Conservation (phyloP, 768 basidiomycete genomes). For the Daedalea quercina region DNA sequence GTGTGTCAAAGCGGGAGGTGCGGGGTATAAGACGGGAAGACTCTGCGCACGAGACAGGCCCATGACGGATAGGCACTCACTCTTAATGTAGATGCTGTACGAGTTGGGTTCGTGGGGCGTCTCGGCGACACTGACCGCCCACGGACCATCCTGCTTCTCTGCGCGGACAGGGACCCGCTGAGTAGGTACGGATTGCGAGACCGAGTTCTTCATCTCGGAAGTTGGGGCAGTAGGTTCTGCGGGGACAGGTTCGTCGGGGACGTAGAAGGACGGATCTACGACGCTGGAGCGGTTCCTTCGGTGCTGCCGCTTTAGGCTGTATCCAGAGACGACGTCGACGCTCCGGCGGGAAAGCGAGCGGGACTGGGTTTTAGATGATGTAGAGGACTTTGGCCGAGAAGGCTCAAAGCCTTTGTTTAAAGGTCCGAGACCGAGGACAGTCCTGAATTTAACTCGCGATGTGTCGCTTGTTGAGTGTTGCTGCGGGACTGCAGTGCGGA, state of each 20-base stretch:
- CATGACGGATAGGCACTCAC: slow-evolving; percentile 40
- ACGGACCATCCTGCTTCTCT: slow-evolving; percentile 74
- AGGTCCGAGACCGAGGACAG: slow-evolving; percentile 39
- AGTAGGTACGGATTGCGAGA: slow-evolving; percentile 21
- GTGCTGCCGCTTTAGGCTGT: slow-evolving; percentile 28
- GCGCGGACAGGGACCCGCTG: slow-evolving; percentile 47
- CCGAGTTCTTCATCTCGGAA: slow-evolving; percentile 18
- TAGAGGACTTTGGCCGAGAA: slow-evolving; percentile 21
- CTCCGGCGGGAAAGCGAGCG: slow-evolving; percentile 32
- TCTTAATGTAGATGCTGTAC: slow-evolving; percentile 87
- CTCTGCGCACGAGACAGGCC: neutral
- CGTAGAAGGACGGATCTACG: slow-evolving; percentile 38
- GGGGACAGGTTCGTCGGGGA: slow-evolving; percentile 18
- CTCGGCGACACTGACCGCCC: slow-evolving; percentile 87
- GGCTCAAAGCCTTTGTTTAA: slow-evolving; percentile 22
- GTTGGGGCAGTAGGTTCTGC: slow-evolving; percentile 8
- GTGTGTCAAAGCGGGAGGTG: neutral
- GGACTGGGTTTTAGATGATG: slow-evolving; percentile 22
- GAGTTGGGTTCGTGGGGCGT: slow-evolving; percentile 66
- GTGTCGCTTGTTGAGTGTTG: slow-evolving; percentile 23
- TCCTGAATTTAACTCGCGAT: slow-evolving; percentile 41
- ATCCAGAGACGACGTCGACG: slow-evolving; percentile 36
- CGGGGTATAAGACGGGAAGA: neutral
- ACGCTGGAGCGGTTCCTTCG: slow-evolving; percentile 29
- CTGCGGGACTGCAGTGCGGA: slow-evolving; percentile 24